Evolutionary conservation across 78 protist genomes (phyloP).

Genomic region (Paulinella micropora): DNA sequence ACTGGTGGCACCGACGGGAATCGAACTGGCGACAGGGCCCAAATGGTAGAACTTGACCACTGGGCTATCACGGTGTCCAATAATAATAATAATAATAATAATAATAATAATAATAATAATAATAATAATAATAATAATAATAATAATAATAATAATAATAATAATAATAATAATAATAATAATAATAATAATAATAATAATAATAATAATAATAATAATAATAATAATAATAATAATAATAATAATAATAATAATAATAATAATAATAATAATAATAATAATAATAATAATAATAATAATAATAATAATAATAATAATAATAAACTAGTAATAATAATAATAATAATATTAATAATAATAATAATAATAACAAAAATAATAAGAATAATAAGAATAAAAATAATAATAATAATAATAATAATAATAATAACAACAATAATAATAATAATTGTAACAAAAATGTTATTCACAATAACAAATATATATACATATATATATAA

Average conservation of each 20-base stretch:
- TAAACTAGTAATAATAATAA: too few species aligned
- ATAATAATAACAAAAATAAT: too few species aligned
- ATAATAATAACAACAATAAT: not conserved
- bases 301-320: too few species aligned
- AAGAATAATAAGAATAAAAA: too few species aligned
- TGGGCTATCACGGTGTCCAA: too few species aligned
- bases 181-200: not conserved
- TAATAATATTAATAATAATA: not conserved
- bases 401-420: not conserved
- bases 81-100: not conserved
- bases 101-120: not conserved
- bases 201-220: not conserved
- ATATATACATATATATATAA: too few species aligned
- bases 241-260: not conserved
- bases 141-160: not conserved
- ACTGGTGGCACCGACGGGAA: too few species aligned
- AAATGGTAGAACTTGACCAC: too few species aligned
- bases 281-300: not conserved
- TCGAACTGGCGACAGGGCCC: too few species aligned
- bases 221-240: not conserved
- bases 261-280: not conserved
- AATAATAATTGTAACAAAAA: too few species aligned
- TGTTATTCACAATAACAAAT: too few species aligned
- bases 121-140: not conserved
- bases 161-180: not conserved